These are phyloP conservation scores for Neopestalotiopsis clavispora DNA, from an alignment of 2,329 filamentous ascomycete genomes.

Conservation along the genomic window DNA sequence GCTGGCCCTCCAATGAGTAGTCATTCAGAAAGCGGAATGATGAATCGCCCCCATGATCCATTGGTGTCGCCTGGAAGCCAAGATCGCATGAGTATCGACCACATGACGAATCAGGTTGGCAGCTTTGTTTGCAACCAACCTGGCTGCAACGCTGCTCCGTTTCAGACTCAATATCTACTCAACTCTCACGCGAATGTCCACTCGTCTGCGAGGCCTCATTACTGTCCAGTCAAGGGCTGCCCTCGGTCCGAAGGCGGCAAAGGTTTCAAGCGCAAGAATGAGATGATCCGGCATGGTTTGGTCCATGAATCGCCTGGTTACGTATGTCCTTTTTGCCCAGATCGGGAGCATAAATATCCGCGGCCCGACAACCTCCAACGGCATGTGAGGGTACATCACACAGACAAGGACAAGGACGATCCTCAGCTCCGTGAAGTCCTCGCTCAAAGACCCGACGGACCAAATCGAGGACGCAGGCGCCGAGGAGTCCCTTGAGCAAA, in stretches of 20 bases:
- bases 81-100: conserved; percentile 62
- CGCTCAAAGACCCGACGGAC: conserved; percentile 83
- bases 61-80: conserved; percentile 46
- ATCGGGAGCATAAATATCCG: conserved; percentile 92
- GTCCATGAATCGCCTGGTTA: conserved; percentile 96
- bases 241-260: conserved; percentile 67
- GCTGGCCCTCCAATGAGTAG: conserved; percentile 37
- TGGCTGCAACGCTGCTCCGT: conserved; percentile 74
- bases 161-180: conserved; percentile 77
- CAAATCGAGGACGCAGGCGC: conserved; percentile 78
- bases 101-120: conserved; percentile 55
- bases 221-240: conserved; percentile 67
- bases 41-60: conserved; percentile 42
- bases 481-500: conserved; percentile 52
- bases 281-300: conserved; percentile 78
- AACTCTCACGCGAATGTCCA: conserved; percentile 81
- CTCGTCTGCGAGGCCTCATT: conserved; percentile 68
- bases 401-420: conserved; percentile 89
- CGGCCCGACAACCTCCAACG: conserved; percentile 94
- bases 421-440: conserved; percentile 81
- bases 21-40: conserved; percentile 44
- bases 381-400: conserved; percentile 91
- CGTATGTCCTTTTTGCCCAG: conserved; percentile 93
- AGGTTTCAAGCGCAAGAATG: conserved; percentile 75
- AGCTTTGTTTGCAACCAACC: conserved; percentile 62